Evolutionary conservation across 2,329 filamentous ascomycete species (phyloP).

Genomic region (Pseudogymnoascus sp.): DNA sequence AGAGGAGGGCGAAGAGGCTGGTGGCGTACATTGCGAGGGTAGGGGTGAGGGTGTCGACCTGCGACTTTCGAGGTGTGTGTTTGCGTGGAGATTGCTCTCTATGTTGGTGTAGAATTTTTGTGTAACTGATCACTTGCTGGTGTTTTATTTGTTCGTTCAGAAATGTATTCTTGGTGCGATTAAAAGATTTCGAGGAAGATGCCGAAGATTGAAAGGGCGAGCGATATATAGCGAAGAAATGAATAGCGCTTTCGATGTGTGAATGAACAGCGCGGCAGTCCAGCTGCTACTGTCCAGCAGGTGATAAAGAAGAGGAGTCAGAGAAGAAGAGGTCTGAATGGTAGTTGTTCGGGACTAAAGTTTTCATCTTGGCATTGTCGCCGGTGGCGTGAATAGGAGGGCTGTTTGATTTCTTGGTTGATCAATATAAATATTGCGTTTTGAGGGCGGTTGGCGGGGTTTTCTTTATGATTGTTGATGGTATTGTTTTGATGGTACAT

Average conservation of each 20-base stretch:
- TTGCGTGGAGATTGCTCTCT: not conserved
- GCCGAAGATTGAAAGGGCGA: not conserved
- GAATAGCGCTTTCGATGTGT: not conserved
- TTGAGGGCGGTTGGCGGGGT: not conserved
- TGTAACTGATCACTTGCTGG: not conserved
- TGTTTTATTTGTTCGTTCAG: not conserved
- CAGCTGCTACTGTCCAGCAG: constrained; percentile 4
- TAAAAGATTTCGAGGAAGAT: not conserved
- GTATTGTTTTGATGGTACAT: not conserved
- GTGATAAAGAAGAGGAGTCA: constrained; percentile 4
- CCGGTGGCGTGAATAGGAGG: not conserved
- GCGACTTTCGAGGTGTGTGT: not conserved
- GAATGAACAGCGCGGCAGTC: constrained; percentile 1
- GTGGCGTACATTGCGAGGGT: not conserved
- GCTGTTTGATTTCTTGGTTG: not conserved
- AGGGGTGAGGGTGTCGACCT: not conserved
- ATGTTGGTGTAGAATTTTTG: not conserved
- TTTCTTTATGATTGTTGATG: not conserved
- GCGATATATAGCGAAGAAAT: constrained; percentile 8
- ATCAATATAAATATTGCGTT: not conserved
- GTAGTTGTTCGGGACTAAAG: constrained; percentile 1
- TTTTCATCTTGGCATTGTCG: constrained; percentile 7
- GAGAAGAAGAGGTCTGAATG: constrained; percentile 1
- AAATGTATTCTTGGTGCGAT: not conserved
- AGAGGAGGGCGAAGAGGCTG: not conserved